These are phyloP conservation scores for Cicer judaicum DNA, from an alignment of 306 rosid genomes.

Conservation along the genomic window DNA sequence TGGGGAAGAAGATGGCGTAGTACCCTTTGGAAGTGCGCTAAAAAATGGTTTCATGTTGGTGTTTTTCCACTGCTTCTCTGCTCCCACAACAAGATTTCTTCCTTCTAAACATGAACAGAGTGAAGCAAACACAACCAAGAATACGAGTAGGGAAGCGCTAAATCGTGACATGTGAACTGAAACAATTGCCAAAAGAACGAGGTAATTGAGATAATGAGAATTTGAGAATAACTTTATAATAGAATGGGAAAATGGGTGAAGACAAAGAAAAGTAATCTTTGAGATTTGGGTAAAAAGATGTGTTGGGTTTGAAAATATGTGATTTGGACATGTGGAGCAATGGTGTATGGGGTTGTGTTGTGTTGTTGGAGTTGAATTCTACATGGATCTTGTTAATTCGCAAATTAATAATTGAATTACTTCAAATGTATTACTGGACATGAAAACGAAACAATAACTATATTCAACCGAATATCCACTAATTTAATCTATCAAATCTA, in stretches of 20 bases:
- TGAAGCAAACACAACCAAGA: slow-evolving; percentile 49
- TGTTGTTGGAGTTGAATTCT: too few species aligned
- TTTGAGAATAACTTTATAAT: not conserved
- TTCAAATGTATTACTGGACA: too few species aligned
- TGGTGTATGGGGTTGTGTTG: too few species aligned
- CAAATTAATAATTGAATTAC: too few species aligned
- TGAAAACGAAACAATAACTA: too few species aligned
- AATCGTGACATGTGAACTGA: slow-evolving; percentile 59
- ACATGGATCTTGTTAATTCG: too few species aligned
- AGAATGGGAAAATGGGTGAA: not conserved
- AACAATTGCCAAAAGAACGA: not conserved
- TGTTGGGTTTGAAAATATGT: slow-evolving; percentile 21
- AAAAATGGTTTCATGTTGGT: slow-evolving; percentile 35
- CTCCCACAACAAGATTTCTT: slow-evolving; percentile 51
- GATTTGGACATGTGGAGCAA: slow-evolving; percentile 1
- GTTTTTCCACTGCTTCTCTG: slow-evolving; percentile 4
- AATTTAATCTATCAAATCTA: too few species aligned
- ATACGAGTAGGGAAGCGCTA: slow-evolving; percentile 42
- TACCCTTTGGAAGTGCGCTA: slow-evolving; percentile 76
- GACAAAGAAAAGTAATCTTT: slow-evolving; percentile 2
- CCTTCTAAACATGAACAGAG: slow-evolving; percentile 48
- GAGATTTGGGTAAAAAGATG: slow-evolving; percentile 6
- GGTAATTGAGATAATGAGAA: not conserved
- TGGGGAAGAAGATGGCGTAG: slow-evolving; percentile 68
- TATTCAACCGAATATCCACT: too few species aligned